Conservation (phyloP, 192 early-diverging fungal species). For the Umbelopsis sp. region DNA sequence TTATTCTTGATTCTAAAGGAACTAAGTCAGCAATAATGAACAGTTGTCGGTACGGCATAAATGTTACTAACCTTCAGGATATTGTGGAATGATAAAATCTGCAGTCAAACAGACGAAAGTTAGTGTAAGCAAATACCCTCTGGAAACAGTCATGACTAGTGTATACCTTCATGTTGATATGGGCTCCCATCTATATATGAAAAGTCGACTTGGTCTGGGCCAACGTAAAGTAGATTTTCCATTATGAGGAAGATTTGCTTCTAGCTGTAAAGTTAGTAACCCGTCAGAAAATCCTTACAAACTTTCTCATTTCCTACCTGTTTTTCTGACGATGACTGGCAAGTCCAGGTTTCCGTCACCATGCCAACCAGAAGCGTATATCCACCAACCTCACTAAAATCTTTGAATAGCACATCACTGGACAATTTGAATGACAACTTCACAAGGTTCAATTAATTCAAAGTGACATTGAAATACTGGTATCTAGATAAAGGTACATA, state of each 20-base stretch:
- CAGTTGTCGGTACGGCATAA: neutral
- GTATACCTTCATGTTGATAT: slow-evolving; percentile 62
- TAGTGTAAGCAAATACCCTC: neutral
- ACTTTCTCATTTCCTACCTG: slow-evolving; percentile 35
- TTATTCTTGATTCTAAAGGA: slow-evolving; percentile 45
- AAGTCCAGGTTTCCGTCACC: neutral
- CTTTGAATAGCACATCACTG: neutral
- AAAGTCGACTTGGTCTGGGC: slow-evolving; percentile 42
- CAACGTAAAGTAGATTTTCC: slow-evolving; percentile 51
- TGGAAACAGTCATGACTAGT: too few relatives aligned
- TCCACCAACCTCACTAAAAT: neutral
- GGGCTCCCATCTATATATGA: slow-evolving; percentile 46
- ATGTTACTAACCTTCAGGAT: slow-evolving; percentile 5
- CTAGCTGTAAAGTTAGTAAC: neutral
- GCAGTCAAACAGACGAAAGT: neutral
- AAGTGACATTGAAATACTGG: neutral
- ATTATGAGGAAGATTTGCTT: slow-evolving; percentile 21
- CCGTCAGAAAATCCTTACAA: neutral
- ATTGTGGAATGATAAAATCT: slow-evolving; percentile 52
- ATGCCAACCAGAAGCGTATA: neutral
- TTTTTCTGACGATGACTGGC: slow-evolving; percentile 16
- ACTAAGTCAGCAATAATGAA: neutral
- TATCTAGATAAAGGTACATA: neutral
- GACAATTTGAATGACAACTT: neutral
- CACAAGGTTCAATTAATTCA: neutral